A percentile compares a stretch with the other conserved stretches of the same genome.
phyloP scores from a whole-genome alignment of 1,139 yeast species.

The Geotrichum phurueaensis region DNA sequence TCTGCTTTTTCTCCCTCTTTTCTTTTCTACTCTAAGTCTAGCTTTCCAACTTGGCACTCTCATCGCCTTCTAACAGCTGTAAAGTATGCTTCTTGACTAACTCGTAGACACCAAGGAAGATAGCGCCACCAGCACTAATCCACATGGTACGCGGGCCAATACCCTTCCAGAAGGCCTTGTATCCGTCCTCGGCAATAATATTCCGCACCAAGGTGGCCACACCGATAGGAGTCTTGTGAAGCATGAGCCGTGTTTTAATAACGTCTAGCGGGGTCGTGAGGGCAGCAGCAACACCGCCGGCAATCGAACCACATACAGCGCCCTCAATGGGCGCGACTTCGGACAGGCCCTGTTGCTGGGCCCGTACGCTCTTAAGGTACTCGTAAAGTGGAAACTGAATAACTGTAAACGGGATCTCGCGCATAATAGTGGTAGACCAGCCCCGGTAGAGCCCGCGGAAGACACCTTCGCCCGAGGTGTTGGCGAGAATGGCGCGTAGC shows the following conservation, averaged over 20 bases:
- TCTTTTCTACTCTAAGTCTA: background rate
- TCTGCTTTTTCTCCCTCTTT: background rate
- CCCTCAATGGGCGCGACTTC: slow-evolving; percentile 63
- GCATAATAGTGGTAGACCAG: slow-evolving; percentile 82
- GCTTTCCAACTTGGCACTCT: background rate
- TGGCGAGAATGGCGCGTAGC: slow-evolving; percentile 52
- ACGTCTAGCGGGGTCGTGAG: slow-evolving; percentile 90
- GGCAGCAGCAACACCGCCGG: slow-evolving; percentile 95
- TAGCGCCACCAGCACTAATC: slow-evolving; percentile 98
- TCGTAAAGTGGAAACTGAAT: slow-evolving; percentile 95
- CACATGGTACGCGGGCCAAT: slow-evolving; percentile 93
- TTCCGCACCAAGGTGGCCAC: slow-evolving; percentile 34
- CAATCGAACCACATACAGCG: slow-evolving; percentile 89
- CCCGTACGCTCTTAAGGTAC: slow-evolving; percentile 51
- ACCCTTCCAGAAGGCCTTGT: slow-evolving; percentile 65
- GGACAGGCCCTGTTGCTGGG: slow-evolving; percentile 27
- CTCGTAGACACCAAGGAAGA: slow-evolving; percentile 91
- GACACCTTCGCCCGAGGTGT: slow-evolving; percentile 69
- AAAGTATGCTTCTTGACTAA: slow-evolving; percentile 43
- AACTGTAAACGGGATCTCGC: slow-evolving; percentile 94
- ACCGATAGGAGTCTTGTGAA: slow-evolving; percentile 49
- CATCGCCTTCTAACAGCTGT: background rate
- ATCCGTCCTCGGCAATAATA: slow-evolving; percentile 61
- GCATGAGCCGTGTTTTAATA: slow-evolving; percentile 85
- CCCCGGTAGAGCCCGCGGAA: slow-evolving; percentile 82